These are phyloP conservation scores for Pseudonitzschia delicatissima DNA, from an alignment of 108 stramenopile species.

Conservation along the genomic window DNA sequence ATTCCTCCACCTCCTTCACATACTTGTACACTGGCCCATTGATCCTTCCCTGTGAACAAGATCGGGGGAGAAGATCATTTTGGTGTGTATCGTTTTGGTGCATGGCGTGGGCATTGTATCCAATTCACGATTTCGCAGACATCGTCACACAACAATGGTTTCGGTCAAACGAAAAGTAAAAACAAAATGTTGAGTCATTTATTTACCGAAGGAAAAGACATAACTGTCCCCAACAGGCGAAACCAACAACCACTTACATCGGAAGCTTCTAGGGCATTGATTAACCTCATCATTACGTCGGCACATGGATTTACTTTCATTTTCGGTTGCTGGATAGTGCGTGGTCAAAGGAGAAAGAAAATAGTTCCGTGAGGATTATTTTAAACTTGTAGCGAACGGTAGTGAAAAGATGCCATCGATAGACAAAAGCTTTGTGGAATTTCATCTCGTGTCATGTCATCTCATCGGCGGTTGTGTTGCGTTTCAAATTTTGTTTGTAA, in stretches of 20 bases:
- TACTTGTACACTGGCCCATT: slow-evolving; percentile 78
- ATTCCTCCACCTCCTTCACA: slow-evolving; percentile 67
- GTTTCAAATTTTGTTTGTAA: neutral
- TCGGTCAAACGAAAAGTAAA: too few relatives aligned
- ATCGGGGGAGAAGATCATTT: too few relatives aligned
- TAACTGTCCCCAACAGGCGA: slow-evolving; percentile 22
- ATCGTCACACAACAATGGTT: too few relatives aligned
- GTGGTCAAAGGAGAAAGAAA: neutral
- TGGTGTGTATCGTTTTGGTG: too few relatives aligned
- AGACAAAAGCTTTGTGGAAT: neutral
- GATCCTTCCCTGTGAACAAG: slow-evolving; percentile 24
- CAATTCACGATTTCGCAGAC: too few relatives aligned
- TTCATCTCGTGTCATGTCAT: neutral
- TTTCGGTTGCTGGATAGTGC: slow-evolving; percentile 29
- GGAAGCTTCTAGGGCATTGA: slow-evolving; percentile 70
- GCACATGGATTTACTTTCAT: slow-evolving; percentile 46
- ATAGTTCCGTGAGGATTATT: neutral
- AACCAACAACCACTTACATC: slow-evolving; percentile 11
- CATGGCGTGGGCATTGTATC: too few relatives aligned
- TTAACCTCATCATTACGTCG: slow-evolving; percentile 66
- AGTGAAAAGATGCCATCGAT: too few relatives aligned
- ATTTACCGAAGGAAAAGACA: too few relatives aligned
- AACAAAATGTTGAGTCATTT: too few relatives aligned
- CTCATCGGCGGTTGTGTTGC: too few relatives aligned
- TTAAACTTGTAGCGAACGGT: too few relatives aligned